phyloP scores from a whole-genome alignment of 495 filamentous ascomycete genomes.

The Barbatosphaeria neglecta region DNA sequence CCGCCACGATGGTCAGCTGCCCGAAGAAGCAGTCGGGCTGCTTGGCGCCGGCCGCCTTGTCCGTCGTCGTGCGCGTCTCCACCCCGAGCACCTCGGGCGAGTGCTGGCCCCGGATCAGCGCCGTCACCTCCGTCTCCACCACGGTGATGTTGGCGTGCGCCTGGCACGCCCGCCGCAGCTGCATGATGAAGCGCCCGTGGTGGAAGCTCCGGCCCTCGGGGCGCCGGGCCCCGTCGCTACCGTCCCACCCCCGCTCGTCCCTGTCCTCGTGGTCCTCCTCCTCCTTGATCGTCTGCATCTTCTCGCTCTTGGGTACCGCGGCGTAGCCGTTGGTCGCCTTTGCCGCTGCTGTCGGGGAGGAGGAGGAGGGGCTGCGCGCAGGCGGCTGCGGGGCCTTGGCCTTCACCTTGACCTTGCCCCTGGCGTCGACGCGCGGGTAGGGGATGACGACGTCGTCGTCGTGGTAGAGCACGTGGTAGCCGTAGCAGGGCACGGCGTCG shows the following conservation, averaged over 20 bases:
- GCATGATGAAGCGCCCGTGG: constrained; percentile 73
- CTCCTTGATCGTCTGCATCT: too few species aligned
- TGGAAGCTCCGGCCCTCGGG: constrained; percentile 67
- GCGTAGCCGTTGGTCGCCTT: constrained; percentile 1
- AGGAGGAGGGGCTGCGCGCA: constrained; percentile 1
- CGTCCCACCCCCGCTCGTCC: background rate
- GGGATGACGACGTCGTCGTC: constrained; percentile 66
- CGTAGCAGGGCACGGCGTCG: constrained; percentile 68
- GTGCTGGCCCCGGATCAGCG: constrained; percentile 46
- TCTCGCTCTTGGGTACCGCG: constrained; percentile 4
- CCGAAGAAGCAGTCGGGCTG: constrained; percentile 67
- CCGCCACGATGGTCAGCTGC: constrained; percentile 74
- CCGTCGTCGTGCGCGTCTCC: constrained; percentile 47
- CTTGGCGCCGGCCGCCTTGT: constrained; percentile 42
- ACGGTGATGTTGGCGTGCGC: constrained; percentile 59
- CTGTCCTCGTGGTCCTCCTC: constrained; percentile 6
- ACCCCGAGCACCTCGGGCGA: constrained; percentile 63
- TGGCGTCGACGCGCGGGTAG: constrained; percentile 42
- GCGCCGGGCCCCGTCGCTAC: constrained; percentile 11
- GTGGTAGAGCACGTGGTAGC: constrained; percentile 81
- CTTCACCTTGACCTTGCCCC: constrained; percentile 7
- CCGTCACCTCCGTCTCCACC: constrained; percentile 59
- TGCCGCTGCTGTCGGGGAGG: too few species aligned
- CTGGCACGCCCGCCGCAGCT: constrained; percentile 56
- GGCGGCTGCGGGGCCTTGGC: constrained; percentile 3